phyloP scores from a whole-genome alignment of 2,329 filamentous ascomycete species.

The Trichoderma aggressivum region DNA sequence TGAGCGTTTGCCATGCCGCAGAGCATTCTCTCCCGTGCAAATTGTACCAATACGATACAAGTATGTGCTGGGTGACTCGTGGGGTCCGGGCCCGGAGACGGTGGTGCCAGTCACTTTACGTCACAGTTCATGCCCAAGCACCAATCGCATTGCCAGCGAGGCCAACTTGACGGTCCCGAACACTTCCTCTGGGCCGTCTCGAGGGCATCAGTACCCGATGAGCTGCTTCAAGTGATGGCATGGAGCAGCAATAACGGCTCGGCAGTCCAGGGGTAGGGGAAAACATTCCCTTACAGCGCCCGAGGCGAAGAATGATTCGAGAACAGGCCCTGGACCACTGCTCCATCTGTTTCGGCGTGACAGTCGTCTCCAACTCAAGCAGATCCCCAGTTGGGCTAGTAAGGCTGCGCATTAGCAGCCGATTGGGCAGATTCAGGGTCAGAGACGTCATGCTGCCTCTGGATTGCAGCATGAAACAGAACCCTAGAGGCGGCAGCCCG shows the following conservation, averaged over 20 bases:
- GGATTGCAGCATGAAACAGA: constrained; percentile 16
- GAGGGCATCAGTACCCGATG: neutral
- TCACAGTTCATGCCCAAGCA: neutral
- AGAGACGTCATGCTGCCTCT: constrained; percentile 20
- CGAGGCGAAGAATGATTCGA: constrained; percentile 16
- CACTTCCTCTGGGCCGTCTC: neutral
- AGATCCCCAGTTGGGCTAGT: constrained; percentile 17
- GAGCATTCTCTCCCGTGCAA: neutral
- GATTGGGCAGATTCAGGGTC: constrained; percentile 19
- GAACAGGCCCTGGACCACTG: neutral
- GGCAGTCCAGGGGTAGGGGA: neutral
- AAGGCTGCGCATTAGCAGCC: constrained; percentile 19
- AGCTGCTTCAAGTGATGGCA: neutral
- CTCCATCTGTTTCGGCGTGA: neutral
- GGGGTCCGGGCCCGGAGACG: neutral
- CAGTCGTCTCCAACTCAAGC: neutral
- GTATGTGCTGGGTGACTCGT: neutral
- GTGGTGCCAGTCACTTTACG: neutral
- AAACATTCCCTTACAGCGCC: neutral
- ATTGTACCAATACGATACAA: neutral
- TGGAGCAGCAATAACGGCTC: neutral
- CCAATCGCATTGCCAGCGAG: neutral
- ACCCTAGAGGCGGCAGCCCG: constrained; percentile 13
- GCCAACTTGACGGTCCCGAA: neutral
- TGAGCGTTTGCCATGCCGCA: neutral